A percentile compares a stretch with the other conserved stretches of the same genome.
Evolutionary conservation across 768 basidiomycete species (phyloP).

Genomic region (Boletus rubroflammeus): DNA sequence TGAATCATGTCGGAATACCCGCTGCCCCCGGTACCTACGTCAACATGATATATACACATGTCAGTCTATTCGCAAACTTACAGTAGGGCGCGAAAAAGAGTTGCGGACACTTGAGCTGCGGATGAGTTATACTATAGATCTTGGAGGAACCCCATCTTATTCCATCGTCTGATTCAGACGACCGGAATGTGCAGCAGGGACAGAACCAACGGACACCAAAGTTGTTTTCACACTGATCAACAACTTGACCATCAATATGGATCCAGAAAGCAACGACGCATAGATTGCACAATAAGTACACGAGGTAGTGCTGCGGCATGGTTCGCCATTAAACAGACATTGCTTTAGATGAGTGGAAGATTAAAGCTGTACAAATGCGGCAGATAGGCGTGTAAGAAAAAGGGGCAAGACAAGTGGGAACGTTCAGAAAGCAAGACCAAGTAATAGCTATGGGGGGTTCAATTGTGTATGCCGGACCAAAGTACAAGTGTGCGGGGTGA

Average conservation of each 20-base stretch:
- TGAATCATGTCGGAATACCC: neutral
- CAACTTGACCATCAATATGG: neutral
- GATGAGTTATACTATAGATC: neutral
- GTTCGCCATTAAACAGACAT: slow-evolving; percentile 39
- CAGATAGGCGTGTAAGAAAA: slow-evolving; percentile 35
- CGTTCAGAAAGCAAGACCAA: slow-evolving; percentile 36
- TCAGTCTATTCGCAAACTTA: neutral
- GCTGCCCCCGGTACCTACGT: neutral
- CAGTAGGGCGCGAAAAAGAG: neutral
- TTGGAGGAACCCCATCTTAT: neutral
- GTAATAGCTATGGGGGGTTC: slow-evolving; percentile 36
- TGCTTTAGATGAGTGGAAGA: slow-evolving; percentile 39
- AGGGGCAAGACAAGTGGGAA: slow-evolving; percentile 21
- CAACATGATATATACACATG: neutral
- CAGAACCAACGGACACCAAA: neutral
- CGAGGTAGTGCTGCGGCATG: slow-evolving; percentile 35
- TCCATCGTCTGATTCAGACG: no score
- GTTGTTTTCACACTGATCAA: neutral
- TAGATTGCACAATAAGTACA: slow-evolving; percentile 42
- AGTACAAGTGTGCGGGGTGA: slow-evolving; percentile 65
- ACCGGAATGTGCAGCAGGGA: no score
- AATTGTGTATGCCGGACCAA: slow-evolving; percentile 57
- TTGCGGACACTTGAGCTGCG: no score
- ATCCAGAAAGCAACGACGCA: slow-evolving; percentile 28
- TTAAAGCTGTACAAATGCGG: slow-evolving; percentile 43